These are phyloP conservation scores for Mucor velutinosus DNA, from an alignment of 371 early-diverging fungal species.

Conservation along the genomic window DNA sequence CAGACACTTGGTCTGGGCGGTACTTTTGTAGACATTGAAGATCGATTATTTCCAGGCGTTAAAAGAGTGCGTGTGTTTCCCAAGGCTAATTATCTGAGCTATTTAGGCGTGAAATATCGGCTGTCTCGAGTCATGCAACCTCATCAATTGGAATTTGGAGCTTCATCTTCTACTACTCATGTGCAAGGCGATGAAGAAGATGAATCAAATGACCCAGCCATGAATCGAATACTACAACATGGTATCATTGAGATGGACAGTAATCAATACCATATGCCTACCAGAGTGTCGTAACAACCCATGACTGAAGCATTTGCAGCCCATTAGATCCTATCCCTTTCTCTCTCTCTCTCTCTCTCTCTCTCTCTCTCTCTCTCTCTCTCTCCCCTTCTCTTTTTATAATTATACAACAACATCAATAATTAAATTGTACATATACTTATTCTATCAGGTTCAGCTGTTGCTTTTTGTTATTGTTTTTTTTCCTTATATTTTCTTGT, in stretches of 20 bases:
- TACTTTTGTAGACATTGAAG: slow-evolving; percentile 53
- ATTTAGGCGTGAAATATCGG: slow-evolving; percentile 53
- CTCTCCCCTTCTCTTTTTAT: not conserved
- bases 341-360: not conserved
- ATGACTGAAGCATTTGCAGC: not conserved
- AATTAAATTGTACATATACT: slow-evolving; percentile 2
- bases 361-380: not conserved
- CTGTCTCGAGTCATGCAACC: slow-evolving; percentile 53
- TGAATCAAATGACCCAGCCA: slow-evolving; percentile 17
- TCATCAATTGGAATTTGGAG: slow-evolving; percentile 27
- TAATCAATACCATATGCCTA: not conserved
- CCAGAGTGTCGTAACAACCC: slow-evolving; percentile 5
- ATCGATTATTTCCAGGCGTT: slow-evolving; percentile 45
- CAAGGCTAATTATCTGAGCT: slow-evolving; percentile 48
- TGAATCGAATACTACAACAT: slow-evolving; percentile 12
- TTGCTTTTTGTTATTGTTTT: not conserved
- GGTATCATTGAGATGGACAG: not conserved
- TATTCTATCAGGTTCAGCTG: not conserved
- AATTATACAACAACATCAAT: not conserved
- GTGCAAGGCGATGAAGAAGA: slow-evolving; percentile 4
- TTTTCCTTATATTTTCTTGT: not conserved
- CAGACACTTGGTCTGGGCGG: slow-evolving; percentile 50
- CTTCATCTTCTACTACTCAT: not conserved
- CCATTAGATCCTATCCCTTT: not conserved
- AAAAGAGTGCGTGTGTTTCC: slow-evolving; percentile 54